Conservation (phyloP, 306 rosid species). For the Rubus idaeus region DNA sequence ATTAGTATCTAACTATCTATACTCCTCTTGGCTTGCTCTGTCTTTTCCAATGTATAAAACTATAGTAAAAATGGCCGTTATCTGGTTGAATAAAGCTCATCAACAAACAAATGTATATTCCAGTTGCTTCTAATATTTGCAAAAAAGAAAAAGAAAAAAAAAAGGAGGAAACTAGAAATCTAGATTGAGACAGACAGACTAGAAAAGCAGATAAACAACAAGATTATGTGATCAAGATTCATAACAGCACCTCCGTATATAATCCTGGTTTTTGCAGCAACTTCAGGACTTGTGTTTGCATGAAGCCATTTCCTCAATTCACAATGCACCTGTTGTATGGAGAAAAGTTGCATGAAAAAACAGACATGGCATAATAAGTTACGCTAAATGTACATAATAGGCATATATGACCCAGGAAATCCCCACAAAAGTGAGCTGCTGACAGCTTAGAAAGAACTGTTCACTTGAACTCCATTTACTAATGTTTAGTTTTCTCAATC, state of each 20-base stretch:
- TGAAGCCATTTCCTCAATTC: slow-evolving; percentile 51
- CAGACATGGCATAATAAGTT: neutral
- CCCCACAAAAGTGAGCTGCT: neutral
- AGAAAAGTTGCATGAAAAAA: neutral
- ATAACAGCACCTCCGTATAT: slow-evolving; percentile 42
- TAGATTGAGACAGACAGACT: neutral
- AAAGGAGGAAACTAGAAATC: neutral
- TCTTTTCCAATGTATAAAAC: too few relatives aligned
- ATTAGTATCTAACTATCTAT: too few relatives aligned
- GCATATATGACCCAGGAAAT: neutral
- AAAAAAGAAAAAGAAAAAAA: neutral
- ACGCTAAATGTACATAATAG: neutral
- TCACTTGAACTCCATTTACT: neutral
- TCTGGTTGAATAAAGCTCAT: neutral
- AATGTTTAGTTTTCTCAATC: neutral
- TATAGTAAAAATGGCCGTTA: too few relatives aligned
- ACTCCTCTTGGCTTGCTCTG: too few relatives aligned
- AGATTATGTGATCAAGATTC: neutral
- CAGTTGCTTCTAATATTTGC: neutral
- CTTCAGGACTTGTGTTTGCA: slow-evolving; percentile 35
- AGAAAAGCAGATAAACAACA: neutral
- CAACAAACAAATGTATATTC: neutral
- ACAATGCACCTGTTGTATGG: slow-evolving; percentile 33
- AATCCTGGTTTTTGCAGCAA: slow-evolving; percentile 42
- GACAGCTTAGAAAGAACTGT: neutral